Evolutionary conservation across 805 yeast genomes (phyloP).

Genomic region (Osmozyma mogii): DNA sequence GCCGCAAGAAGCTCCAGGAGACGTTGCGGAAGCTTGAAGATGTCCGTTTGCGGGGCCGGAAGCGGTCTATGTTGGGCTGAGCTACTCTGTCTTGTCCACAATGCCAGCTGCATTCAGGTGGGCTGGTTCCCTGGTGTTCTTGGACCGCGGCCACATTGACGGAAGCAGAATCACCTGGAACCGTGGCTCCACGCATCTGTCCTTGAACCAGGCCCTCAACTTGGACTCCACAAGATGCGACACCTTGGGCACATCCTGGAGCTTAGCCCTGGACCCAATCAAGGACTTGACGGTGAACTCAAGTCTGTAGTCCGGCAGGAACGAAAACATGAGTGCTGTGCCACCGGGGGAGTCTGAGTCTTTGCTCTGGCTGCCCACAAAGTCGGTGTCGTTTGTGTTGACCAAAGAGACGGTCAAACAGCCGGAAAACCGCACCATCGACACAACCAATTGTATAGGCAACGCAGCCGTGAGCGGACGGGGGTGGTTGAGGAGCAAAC

Average conservation of each 20-base stretch:
- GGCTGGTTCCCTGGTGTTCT: constrained; percentile 30
- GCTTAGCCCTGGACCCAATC: constrained; percentile 86
- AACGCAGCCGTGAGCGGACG: constrained; percentile 76
- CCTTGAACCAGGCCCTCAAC: constrained; percentile 82
- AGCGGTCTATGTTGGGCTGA: constrained; percentile 85
- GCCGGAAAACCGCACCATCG: constrained; percentile 86
- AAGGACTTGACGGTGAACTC: constrained; percentile 85
- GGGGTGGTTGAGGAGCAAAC: constrained; percentile 72
- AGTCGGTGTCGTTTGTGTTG: constrained; percentile 34
- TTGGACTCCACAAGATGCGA: constrained; percentile 76
- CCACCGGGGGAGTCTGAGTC: constrained; percentile 20
- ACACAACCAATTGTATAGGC: constrained; percentile 78
- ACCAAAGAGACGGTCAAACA: constrained; percentile 73
- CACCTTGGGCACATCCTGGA: constrained; percentile 89
- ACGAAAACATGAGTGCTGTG: constrained; percentile 79
- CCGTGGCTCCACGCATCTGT: constrained; percentile 89
- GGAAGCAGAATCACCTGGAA: constrained; percentile 82
- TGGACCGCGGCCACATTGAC: constrained; percentile 68
- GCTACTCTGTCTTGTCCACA: no score
- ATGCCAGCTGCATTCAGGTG: constrained; percentile 12
- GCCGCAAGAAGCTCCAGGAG: constrained; percentile 40
- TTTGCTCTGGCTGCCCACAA: constrained; percentile 5
- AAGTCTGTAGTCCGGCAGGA: constrained; percentile 82
- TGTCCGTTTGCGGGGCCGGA: constrained; percentile 87
- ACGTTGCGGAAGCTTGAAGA: constrained; percentile 63